Percentiles rank a stretch among this genome's conserved stretches.
phyloP scores from a whole-genome alignment of 2,329 filamentous ascomycete genomes.

The Talaromyces pinophilus region DNA sequence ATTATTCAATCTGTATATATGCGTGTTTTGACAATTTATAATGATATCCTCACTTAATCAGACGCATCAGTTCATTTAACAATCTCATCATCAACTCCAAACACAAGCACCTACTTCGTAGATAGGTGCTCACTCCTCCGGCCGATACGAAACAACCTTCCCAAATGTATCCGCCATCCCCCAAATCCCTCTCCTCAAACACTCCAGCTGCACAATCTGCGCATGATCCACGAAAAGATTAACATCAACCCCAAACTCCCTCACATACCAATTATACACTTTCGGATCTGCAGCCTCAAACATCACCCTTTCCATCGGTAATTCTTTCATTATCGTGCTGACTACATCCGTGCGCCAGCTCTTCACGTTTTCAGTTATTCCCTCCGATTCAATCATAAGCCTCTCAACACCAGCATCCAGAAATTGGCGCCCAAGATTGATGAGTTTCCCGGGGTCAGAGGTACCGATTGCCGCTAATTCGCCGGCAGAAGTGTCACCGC shows the following conservation, averaged over 20 bases:
- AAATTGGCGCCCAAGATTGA: slow-evolving; percentile 54
- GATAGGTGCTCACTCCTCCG: slow-evolving; percentile 18
- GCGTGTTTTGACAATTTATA: not conserved
- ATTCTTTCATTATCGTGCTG: slow-evolving; percentile 53
- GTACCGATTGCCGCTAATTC: slow-evolving; percentile 53
- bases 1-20: not conserved
- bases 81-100: not conserved
- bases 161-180: slow-evolving; percentile 59
- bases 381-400: slow-evolving; percentile 62
- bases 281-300: slow-evolving; percentile 59
- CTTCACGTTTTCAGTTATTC: slow-evolving; percentile 59
- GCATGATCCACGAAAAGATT: slow-evolving; percentile 61
- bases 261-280: slow-evolving; percentile 60
- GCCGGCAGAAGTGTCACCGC: slow-evolving; percentile 53
- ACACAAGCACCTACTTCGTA: not conserved
- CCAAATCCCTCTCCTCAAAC: slow-evolving; percentile 56
- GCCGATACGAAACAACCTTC: slow-evolving; percentile 50
- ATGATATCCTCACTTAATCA: not conserved
- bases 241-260: slow-evolving; percentile 59
- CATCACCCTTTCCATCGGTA: slow-evolving; percentile 57
- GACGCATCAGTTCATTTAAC: not conserved
- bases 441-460: slow-evolving; percentile 52
- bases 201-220: slow-evolving; percentile 59
- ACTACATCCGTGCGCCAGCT: slow-evolving; percentile 59
- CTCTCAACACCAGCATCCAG: slow-evolving; percentile 56